Percentiles rank a stretch among this genome's conserved stretches.
These are phyloP conservation scores for Biscogniauxia marginata DNA, from an alignment of 2,329 filamentous ascomycete species.

Conservation along the genomic window DNA sequence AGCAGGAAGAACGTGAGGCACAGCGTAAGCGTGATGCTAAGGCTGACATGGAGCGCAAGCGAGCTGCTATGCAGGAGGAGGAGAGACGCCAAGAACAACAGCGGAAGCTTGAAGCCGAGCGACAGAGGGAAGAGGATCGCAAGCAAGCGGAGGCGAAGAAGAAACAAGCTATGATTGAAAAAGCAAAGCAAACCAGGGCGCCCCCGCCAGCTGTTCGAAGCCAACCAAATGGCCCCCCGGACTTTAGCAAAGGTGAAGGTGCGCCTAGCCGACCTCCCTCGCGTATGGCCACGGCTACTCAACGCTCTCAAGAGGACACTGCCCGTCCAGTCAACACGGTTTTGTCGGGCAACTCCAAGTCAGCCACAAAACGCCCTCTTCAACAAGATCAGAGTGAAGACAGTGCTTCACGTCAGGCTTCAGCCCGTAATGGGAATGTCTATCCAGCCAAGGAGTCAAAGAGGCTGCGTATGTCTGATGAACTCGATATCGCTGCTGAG, in stretches of 20 bases:
- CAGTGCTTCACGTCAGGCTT: slow-evolving; percentile 45
- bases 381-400: slow-evolving; percentile 63
- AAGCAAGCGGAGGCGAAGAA: slow-evolving; percentile 65
- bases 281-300: slow-evolving; percentile 55
- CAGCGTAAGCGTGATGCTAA: slow-evolving; percentile 80
- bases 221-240: slow-evolving; percentile 52
- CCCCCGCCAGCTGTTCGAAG: slow-evolving; percentile 59
- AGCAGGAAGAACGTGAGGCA: slow-evolving; percentile 78
- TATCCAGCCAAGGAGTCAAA: slow-evolving; percentile 73
- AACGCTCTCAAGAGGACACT: slow-evolving; percentile 56
- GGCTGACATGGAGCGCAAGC: slow-evolving; percentile 75
- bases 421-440: slow-evolving; percentile 53
- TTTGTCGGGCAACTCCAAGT: slow-evolving; percentile 65
- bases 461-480: slow-evolving; percentile 74
- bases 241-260: slow-evolving; percentile 40
- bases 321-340: slow-evolving; percentile 59
- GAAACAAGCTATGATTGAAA: slow-evolving; percentile 61
- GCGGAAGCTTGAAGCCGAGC: slow-evolving; percentile 60
- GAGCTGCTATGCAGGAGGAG: slow-evolving; percentile 64
- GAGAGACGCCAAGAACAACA: slow-evolving; percentile 59
- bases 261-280: slow-evolving; percentile 49
- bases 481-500: slow-evolving; percentile 62
- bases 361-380: slow-evolving; percentile 71
- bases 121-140: slow-evolving; percentile 59
- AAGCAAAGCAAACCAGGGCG: slow-evolving; percentile 62